phyloP scores from a whole-genome alignment of 108 stramenopile species.

The Fragilaria crotonensis region DNA sequence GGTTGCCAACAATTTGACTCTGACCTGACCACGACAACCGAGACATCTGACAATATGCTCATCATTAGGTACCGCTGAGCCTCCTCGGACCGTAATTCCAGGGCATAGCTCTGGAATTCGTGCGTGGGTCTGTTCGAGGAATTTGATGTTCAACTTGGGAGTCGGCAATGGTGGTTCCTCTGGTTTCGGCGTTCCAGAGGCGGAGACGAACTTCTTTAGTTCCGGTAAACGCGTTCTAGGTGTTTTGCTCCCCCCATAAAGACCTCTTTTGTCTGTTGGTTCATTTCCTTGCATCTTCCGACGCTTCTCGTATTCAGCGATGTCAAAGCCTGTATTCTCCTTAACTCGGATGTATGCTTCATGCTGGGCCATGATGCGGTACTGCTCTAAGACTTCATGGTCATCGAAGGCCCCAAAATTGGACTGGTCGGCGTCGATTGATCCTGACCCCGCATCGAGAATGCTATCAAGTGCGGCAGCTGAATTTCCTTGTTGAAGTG shows the following conservation, averaged over 20 bases:
- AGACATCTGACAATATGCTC: conserved; percentile 22
- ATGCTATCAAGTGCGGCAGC: no score
- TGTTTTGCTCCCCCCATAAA: conserved; percentile 8
- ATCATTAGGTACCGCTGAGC: neutral
- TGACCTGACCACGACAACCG: conserved; percentile 18
- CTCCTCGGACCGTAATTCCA: conserved; percentile 1
- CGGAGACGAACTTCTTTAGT: neutral
- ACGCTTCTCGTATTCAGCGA: conserved; percentile 22
- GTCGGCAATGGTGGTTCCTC: conserved; percentile 19
- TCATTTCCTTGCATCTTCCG: conserved; percentile 13
- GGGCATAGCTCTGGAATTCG: conserved; percentile 5
- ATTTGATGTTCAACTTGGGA: conserved; percentile 2
- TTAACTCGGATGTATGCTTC: conserved; percentile 34
- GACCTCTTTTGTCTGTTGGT: conserved; percentile 2
- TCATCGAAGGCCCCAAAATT: conserved; percentile 11
- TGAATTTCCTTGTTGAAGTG: no score
- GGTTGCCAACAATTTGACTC: conserved; percentile 15
- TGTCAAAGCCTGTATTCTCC: conserved; percentile 37
- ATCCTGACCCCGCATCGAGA: no score
- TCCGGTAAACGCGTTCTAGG: conserved; percentile 14
- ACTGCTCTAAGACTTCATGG: conserved; percentile 34
- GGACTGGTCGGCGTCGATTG: no score
- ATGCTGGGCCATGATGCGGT: conserved; percentile 37
- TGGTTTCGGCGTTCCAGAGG: conserved; percentile 3
- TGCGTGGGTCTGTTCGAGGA: neutral